Evolutionary conservation across 2,329 filamentous ascomycete genomes (phyloP).

Genomic region (Pseudomassariella vexata): DNA sequence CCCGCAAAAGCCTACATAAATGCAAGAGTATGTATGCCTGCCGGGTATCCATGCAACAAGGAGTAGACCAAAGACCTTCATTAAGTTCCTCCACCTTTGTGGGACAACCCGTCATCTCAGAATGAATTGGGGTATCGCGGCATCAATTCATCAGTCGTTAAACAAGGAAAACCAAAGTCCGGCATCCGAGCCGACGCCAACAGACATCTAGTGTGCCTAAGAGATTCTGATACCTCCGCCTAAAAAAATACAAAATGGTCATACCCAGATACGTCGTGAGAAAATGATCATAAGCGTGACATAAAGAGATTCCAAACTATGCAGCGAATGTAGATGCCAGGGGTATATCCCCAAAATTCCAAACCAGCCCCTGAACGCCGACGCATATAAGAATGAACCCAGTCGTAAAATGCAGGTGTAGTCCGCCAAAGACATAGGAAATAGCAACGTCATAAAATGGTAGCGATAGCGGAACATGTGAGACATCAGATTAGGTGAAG

Average conservation of each 20-base stretch:
- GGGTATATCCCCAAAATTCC: slow-evolving; percentile 13
- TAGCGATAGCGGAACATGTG: slow-evolving; percentile 12
- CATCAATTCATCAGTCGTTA: slow-evolving; percentile 26
- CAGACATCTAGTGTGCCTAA: background rate
- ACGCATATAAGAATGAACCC: slow-evolving; percentile 9
- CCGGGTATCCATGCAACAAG: background rate
- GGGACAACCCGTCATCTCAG: slow-evolving; percentile 24
- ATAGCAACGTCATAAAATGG: slow-evolving; percentile 11
- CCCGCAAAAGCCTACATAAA: slow-evolving; percentile 1
- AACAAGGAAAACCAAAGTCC: slow-evolving; percentile 13
- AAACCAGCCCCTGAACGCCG: slow-evolving; percentile 18
- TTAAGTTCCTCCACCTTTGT: slow-evolving; percentile 18
- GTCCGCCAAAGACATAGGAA: background rate
- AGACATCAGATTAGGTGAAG: slow-evolving; percentile 4
- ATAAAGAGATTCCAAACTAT: slow-evolving; percentile 14
- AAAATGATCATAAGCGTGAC: slow-evolving; percentile 5
- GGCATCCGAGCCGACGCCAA: background rate
- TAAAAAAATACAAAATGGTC: background rate
- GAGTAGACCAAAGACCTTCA: background rate
- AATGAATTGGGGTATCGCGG: slow-evolving; percentile 27
- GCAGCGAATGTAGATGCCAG: slow-evolving; percentile 24
- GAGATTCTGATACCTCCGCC: background rate
- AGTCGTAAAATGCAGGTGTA: slow-evolving; percentile 5
- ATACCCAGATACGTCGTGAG: slow-evolving; percentile 3
- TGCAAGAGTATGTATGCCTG: background rate